Percentiles rank a stretch among this genome's conserved stretches.
These are phyloP conservation scores for Vigna reflexopilosa DNA, from an alignment of 306 rosid genomes.

Conservation along the genomic window DNA sequence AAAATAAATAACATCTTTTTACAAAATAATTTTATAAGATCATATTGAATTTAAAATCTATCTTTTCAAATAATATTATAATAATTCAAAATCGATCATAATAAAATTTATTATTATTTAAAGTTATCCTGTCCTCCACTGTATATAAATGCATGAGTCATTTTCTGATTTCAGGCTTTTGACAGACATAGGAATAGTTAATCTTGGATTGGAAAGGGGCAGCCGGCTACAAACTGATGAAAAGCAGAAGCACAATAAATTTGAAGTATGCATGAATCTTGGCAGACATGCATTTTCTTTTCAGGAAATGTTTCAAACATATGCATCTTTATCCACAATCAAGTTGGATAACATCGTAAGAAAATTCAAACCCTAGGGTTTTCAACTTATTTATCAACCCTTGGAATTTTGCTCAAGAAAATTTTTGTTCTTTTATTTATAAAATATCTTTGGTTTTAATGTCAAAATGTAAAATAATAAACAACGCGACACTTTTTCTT, in stretches of 20 bases:
- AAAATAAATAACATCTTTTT: too few relatives aligned
- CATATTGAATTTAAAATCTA: too few relatives aligned
- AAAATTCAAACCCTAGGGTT: not conserved
- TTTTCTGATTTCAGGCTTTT: not conserved
- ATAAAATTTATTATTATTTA: too few relatives aligned
- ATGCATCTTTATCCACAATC: not conserved
- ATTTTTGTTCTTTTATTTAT: too few relatives aligned
- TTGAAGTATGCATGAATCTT: conserved; percentile 37
- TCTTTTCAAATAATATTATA: too few relatives aligned
- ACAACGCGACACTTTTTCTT: too few relatives aligned
- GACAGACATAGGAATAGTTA: not conserved
- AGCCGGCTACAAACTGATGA: conserved; percentile 9
- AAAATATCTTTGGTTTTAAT: too few relatives aligned
- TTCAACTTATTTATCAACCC: not conserved
- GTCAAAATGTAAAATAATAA: too few relatives aligned
- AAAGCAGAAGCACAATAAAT: conserved; percentile 15
- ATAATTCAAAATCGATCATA: too few relatives aligned
- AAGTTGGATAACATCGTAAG: not conserved
- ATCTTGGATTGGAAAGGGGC: not conserved
- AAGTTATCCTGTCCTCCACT: too few relatives aligned
- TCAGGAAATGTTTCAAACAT: not conserved
- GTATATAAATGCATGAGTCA: too few relatives aligned
- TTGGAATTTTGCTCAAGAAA: not conserved
- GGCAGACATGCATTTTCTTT: not conserved
- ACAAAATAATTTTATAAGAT: too few relatives aligned